Conservation (phyloP, 192 early-diverging fungal genomes). For the Backusella macrospora region DNA sequence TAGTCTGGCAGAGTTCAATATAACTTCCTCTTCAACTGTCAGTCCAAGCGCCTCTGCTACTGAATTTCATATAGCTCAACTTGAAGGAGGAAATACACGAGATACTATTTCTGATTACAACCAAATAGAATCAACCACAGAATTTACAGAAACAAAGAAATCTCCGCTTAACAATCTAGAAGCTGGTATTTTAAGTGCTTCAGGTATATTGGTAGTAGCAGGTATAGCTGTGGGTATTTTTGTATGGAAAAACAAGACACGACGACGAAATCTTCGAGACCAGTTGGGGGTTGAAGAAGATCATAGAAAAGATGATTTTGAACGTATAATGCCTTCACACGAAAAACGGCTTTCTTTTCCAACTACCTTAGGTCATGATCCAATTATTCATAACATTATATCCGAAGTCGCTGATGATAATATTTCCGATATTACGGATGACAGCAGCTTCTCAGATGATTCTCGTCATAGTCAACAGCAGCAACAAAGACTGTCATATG, state of each 20-base stretch:
- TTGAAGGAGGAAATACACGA: neutral
- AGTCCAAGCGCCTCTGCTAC: neutral
- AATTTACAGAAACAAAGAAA: neutral
- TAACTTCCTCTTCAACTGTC: neutral
- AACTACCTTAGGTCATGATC: neutral
- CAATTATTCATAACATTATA: neutral
- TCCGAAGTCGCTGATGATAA: neutral
- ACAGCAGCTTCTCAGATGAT: neutral
- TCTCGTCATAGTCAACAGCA: too few species aligned
- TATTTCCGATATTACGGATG: neutral
- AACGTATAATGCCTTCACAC: neutral
- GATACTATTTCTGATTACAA: slow-evolving; percentile 5
- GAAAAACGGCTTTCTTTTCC: slow-evolving; percentile 1
- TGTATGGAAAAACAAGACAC: slow-evolving; percentile 1
- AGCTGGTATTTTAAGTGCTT: slow-evolving; percentile 5
- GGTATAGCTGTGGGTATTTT: slow-evolving; percentile 11
- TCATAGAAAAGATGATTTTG: neutral
- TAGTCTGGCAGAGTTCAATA: neutral
- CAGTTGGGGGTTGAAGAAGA: neutral
- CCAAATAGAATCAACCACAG: neutral
- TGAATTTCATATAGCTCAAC: neutral
- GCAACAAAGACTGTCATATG: neutral
- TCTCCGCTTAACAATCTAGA: slow-evolving; percentile 11
- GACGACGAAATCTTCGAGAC: slow-evolving; percentile 9
- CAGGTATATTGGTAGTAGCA: slow-evolving; percentile 7